phyloP scores from a whole-genome alignment of 208 protist genomes.

The Borovskyia barvae region DNA sequence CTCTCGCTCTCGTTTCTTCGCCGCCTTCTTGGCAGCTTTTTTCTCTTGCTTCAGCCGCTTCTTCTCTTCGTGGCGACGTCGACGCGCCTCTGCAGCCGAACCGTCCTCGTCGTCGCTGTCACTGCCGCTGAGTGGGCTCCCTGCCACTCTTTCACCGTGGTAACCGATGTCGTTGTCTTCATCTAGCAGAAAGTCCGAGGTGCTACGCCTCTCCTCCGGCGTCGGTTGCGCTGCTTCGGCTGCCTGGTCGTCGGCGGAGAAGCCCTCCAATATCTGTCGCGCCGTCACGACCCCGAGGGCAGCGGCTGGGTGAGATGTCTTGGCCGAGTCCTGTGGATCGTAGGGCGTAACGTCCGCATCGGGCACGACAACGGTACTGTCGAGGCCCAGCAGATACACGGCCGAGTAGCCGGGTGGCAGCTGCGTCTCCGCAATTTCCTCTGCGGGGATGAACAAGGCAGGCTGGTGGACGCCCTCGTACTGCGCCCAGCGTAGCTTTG shows the following conservation, averaged over 20 bases:
- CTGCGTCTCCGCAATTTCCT: constrained; percentile 33
- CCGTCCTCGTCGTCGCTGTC: not conserved
- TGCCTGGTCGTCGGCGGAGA: constrained; percentile 8
- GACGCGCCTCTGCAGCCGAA: not conserved
- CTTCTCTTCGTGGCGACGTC: constrained; percentile 18
- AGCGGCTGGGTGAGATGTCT: constrained; percentile 47
- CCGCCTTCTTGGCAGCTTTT: constrained; percentile 16
- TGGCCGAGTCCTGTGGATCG: constrained; percentile 43
- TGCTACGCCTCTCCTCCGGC: not conserved
- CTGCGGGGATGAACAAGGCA: constrained; percentile 44
- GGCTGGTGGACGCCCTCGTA: constrained; percentile 77
- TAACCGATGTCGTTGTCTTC: constrained; percentile 3
- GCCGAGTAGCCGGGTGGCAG: constrained; percentile 39
- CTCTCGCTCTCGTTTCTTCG: constrained; percentile 26
- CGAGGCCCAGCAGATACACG: constrained; percentile 75
- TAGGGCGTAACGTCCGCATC: constrained; percentile 51
- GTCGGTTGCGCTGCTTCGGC: not conserved
- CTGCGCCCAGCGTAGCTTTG: constrained; percentile 68
- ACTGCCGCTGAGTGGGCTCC: not conserved
- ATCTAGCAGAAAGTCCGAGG: not conserved
- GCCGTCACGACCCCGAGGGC: constrained; percentile 56
- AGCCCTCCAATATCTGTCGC: constrained; percentile 43
- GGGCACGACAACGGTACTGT: constrained; percentile 57
- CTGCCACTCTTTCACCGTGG: too few relatives aligned
- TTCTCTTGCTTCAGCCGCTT: constrained; percentile 13